phyloP scores from a whole-genome alignment of 2,329 filamentous ascomycete genomes.

The Colletotrichum lini region DNA sequence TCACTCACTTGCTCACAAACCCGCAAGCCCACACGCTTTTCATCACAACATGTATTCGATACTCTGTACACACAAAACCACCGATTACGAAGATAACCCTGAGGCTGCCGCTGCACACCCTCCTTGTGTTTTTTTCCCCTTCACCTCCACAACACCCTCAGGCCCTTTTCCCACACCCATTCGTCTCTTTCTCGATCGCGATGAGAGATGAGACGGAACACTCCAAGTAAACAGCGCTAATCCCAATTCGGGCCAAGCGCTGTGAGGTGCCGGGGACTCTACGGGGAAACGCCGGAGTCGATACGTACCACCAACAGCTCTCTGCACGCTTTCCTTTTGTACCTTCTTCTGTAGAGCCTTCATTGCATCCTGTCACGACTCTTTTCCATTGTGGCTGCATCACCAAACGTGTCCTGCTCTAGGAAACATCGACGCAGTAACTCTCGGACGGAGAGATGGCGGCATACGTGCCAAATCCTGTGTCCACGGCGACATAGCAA shows the following conservation, averaged over 20 bases:
- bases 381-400: background rate
- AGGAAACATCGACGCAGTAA: background rate
- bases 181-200: background rate
- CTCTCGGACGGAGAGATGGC: conserved; percentile 9
- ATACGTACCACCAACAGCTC: conserved; percentile 24
- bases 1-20: background rate
- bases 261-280: conserved; percentile 28
- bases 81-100: background rate
- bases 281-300: conserved; percentile 38
- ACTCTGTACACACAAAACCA: too few relatives aligned
- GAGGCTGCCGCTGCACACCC: background rate
- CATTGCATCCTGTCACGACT: background rate
- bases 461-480: conserved; percentile 7
- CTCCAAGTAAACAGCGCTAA: background rate
- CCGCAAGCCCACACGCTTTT: too few relatives aligned
- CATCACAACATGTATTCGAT: too few relatives aligned
- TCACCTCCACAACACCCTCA: too few relatives aligned
- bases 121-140: too few relatives aligned
- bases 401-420: background rate
- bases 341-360: background rate
- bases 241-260: conserved; percentile 23
- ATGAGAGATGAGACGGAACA: background rate
- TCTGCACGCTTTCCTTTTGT: background rate
- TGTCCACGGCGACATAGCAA: background rate
- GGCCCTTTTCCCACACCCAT: background rate